Percentiles rank a stretch among this genome's conserved stretches.
Evolutionary conservation across 768 basidiomycete species (phyloP).

Genomic region (Phlebiopsis flavidoalba): DNA sequence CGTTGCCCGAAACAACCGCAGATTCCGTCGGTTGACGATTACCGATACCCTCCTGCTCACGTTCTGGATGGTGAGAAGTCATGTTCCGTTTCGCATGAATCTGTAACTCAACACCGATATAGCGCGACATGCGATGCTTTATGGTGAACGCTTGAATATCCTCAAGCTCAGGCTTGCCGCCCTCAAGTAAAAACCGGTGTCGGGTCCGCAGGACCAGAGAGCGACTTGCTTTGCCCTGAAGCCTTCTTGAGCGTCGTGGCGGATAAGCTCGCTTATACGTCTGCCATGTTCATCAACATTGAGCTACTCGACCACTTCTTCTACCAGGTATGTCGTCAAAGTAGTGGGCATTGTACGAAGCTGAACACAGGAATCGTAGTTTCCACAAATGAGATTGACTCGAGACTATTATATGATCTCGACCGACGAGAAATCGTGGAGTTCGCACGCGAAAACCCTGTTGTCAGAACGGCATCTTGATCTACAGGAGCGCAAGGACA

Average conservation of each 20-base stretch:
- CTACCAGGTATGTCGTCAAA: constrained; percentile 68
- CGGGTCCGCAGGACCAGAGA: constrained; percentile 82
- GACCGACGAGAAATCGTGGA: constrained; percentile 83
- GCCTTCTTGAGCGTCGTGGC: constrained; percentile 96
- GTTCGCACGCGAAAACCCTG: constrained; percentile 95
- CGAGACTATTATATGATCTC: constrained; percentile 87
- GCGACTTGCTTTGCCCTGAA: constrained; percentile 90
- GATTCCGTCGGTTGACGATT: constrained; percentile 70
- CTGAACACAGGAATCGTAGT: constrained; percentile 40
- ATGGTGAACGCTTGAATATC: constrained; percentile 73
- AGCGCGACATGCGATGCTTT: constrained; percentile 93
- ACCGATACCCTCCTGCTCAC: constrained; percentile 88
- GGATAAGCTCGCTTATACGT: constrained; percentile 93
- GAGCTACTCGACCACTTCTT: constrained; percentile 98
- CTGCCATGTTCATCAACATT: constrained; percentile 98
- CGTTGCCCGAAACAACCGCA: constrained; percentile 41
- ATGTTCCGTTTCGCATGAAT: neutral
- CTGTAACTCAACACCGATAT: constrained; percentile 1
- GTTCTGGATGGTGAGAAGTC: constrained; percentile 76
- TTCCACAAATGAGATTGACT: constrained; percentile 98
- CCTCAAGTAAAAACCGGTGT: constrained; percentile 86
- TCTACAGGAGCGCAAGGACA: constrained; percentile 94
- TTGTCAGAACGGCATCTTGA: constrained; percentile 84
- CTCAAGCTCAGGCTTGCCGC: constrained; percentile 84
- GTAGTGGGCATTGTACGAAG: neutral